Evolutionary conservation across 139 green algal species (phyloP).

Genomic region (Chlamydomonas sp.): DNA sequence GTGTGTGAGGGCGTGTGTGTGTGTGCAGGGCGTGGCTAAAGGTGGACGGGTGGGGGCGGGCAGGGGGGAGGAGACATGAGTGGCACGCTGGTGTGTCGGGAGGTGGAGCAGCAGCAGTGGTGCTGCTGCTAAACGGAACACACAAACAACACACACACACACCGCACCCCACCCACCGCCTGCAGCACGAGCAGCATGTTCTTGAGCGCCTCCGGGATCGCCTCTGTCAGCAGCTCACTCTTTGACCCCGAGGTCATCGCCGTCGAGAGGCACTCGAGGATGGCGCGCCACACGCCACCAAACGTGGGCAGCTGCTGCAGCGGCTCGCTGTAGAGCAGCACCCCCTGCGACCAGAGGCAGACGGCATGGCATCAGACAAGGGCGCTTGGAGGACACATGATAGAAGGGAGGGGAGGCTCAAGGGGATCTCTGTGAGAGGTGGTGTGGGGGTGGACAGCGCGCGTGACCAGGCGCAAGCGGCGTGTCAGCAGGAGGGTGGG

Average conservation of each 20-base stretch:
- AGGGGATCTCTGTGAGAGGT: no score
- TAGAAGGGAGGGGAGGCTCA: no score
- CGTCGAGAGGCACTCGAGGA: constrained; percentile 3
- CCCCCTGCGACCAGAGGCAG: no score
- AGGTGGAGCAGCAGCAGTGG: no score
- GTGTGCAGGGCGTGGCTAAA: background rate
- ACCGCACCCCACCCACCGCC: background rate
- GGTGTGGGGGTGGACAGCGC: no score
- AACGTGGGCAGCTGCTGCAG: constrained; percentile 12
- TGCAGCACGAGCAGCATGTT: constrained; percentile 93
- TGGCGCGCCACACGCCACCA: constrained; percentile 1
- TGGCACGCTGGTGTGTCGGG: background rate
- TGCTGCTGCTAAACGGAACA: background rate
- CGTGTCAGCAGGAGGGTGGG: no score
- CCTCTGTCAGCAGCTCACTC: constrained; percentile 12
- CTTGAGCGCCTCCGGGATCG: constrained; percentile 59
- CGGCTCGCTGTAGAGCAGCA: constrained; percentile 5
- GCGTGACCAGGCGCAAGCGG: no score
- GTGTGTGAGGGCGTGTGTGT: background rate
- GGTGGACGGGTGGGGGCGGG: background rate
- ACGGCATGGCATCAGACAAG: no score
- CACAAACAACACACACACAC: background rate
- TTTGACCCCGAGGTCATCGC: background rate
- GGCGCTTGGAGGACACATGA: no score
- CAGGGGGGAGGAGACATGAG: background rate